These are phyloP conservation scores for Pichia pseudocactophila DNA, from an alignment of 805 yeast genomes.

Conservation along the genomic window DNA sequence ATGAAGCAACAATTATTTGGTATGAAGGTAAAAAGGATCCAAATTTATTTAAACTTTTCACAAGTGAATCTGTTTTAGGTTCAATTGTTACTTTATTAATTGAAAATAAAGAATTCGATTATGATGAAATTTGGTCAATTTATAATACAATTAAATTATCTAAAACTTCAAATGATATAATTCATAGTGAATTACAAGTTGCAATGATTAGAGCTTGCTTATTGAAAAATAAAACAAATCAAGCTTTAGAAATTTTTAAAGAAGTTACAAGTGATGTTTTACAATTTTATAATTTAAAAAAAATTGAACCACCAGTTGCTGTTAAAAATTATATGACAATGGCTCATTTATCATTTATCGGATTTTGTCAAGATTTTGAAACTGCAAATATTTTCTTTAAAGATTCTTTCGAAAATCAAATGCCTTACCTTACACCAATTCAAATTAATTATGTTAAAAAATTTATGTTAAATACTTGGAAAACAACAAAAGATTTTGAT, in stretches of 20 bases:
- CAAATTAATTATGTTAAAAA: conserved; percentile 66
- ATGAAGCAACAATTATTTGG: conserved; percentile 64
- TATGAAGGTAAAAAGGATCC: conserved; percentile 43
- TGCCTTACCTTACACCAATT: conserved; percentile 63
- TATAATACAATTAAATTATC: conserved; percentile 33
- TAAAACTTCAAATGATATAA: conserved; percentile 16
- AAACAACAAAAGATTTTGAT: conserved; percentile 44
- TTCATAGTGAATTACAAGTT: conserved; percentile 42
- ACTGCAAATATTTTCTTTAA: conserved; percentile 69
- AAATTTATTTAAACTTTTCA: conserved; percentile 34
- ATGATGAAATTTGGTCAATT: conserved; percentile 48
- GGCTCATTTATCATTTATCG: conserved; percentile 71
- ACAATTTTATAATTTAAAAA: conserved; percentile 15
- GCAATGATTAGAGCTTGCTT: conserved; percentile 71
- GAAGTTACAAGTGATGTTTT: conserved; percentile 45
- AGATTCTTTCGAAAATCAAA: conserved; percentile 53
- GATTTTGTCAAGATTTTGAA: conserved; percentile 59
- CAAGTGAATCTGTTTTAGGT: conserved; percentile 59
- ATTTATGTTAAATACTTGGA: conserved; percentile 53
- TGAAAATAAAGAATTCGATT: conserved; percentile 47
- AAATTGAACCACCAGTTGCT: conserved; percentile 22
- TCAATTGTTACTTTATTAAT: conserved; percentile 58
- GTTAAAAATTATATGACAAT: conserved; percentile 49
- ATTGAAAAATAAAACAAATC: conserved; percentile 48
- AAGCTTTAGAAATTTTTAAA: conserved; percentile 56